Evolutionary conservation across 2,329 filamentous ascomycete genomes (phyloP).

Genomic region (Penicillium occitanis): DNA sequence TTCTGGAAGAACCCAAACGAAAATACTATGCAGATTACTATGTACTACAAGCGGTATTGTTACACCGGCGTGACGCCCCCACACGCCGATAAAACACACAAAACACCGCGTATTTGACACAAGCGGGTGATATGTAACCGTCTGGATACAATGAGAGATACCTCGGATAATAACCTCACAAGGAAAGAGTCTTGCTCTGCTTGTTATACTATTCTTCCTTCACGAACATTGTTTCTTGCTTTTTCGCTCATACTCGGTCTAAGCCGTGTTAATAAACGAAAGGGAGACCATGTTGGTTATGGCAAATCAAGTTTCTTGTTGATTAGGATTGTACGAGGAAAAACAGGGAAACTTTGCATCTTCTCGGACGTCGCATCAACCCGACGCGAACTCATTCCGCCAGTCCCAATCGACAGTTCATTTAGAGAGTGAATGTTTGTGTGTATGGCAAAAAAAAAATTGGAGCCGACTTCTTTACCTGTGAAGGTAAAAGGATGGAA

Average conservation of each 20-base stretch:
- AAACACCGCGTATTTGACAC: not conserved
- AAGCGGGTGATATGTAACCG: not conserved
- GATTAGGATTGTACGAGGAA: not conserved
- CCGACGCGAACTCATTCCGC: not conserved
- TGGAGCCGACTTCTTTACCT: not conserved
- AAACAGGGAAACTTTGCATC: slow-evolving; percentile 1
- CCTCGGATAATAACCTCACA: not conserved
- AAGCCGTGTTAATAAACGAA: not conserved
- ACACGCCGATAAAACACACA: not conserved
- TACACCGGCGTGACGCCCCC: slow-evolving; percentile 3
- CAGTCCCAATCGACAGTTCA: not conserved
- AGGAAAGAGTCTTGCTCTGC: not conserved
- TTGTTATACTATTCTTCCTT: not conserved
- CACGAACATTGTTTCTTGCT: not conserved
- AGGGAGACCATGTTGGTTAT: not conserved
- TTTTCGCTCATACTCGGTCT: not conserved
- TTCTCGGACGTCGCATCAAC: not conserved
- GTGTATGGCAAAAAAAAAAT: not conserved
- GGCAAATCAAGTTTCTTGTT: not conserved
- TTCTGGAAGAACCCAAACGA: slow-evolving; percentile 4
- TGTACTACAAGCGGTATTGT: not conserved
- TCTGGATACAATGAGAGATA: not conserved
- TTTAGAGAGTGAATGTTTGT: not conserved
- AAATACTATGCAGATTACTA: not conserved
- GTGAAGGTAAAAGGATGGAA: not conserved